Base-by-base conservation (phyloP, 805 yeast genomes). In the Kodamaea lidongshanica region DNA sequence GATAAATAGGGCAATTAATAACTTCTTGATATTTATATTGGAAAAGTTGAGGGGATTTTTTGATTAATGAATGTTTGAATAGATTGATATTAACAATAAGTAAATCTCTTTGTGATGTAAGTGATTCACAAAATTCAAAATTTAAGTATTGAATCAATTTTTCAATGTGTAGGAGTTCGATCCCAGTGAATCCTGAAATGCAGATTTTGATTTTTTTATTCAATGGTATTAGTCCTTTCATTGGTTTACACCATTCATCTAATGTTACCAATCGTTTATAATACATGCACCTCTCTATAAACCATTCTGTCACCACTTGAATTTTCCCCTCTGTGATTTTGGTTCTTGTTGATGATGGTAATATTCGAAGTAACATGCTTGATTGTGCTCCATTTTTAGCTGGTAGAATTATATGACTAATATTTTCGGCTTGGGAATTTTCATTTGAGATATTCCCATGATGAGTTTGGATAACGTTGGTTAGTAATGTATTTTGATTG, bases 151-250 rank as follows among this genome's bases (percentile, higher is more conserved):
- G 45, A 6, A 85, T 62, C 25, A 89, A 62, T 46, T 81, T 80
- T 6, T 71, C 74, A 8, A 81, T 48, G 54, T 85, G 95, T 23
- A 82, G 56, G 11, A 75, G 56, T 52, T 85, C 94, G 16, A 82
- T 75, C 0, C 94, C 94, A 12, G 76, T 67, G 50, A 79, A 85
- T 3, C 95, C 95, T 3, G 85, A 72, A 3, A 80, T 63, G 38
- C 80, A 66, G 4, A 80, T 58, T 28, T 46, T 46, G 37, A 50
- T 56, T 23, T 42, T 41, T 12, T 32, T 42, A 4, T 33, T 38
- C 34, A 54, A 46, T 19, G 40, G 38, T 9, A 48, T 41, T 7
- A 58, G 37, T 5, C 66, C 63, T 33, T 25, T 54, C 28, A 71
- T 59, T 2, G 83, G 84, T 30, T 48, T 46, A 3, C 80, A 70